Evolutionary conservation across 306 rosid genomes (phyloP).

Genomic region (Rosa multiflora): DNA sequence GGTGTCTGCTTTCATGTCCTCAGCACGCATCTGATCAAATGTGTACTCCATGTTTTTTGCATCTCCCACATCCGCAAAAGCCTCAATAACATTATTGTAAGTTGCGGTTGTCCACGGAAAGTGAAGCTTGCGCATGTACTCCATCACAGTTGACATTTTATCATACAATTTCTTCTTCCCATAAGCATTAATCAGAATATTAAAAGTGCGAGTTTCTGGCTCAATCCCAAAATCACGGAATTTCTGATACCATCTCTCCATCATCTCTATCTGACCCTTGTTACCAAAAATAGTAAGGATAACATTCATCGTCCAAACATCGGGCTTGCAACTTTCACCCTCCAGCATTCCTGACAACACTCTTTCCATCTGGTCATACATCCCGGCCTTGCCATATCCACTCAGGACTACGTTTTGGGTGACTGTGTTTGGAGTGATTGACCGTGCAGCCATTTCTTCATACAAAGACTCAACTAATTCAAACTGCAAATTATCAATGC

Average conservation of each 20-base stretch:
- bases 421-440: constrained; percentile 71
- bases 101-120: constrained; percentile 98
- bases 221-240: constrained; percentile 87
- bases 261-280: constrained; percentile 77
- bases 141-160: constrained; percentile 98
- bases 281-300: constrained; percentile 88
- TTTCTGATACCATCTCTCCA: constrained; percentile 97
- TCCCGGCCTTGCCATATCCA: constrained; percentile 91
- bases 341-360: constrained; percentile 82
- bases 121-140: constrained; percentile 91
- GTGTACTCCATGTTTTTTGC: constrained; percentile 90
- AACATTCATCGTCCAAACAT: constrained; percentile 97
- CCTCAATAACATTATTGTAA: constrained; percentile 92
- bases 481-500: constrained; percentile 68
- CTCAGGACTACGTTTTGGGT: constrained; percentile 88
- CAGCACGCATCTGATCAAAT: constrained; percentile 94
- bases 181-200: constrained; percentile 87
- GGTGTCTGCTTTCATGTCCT: constrained; percentile 90
- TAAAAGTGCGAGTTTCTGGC: constrained; percentile 95
- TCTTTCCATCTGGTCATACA: constrained; percentile 87
- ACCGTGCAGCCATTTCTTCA: constrained; percentile 70
- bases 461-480: constrained; percentile 70
- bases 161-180: constrained; percentile 91
- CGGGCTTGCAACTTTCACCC: constrained; percentile 76
- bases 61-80: constrained; percentile 88